Conservation (phyloP, 495 filamentous ascomycete genomes). For the Penicillium samsonianum region DNA sequence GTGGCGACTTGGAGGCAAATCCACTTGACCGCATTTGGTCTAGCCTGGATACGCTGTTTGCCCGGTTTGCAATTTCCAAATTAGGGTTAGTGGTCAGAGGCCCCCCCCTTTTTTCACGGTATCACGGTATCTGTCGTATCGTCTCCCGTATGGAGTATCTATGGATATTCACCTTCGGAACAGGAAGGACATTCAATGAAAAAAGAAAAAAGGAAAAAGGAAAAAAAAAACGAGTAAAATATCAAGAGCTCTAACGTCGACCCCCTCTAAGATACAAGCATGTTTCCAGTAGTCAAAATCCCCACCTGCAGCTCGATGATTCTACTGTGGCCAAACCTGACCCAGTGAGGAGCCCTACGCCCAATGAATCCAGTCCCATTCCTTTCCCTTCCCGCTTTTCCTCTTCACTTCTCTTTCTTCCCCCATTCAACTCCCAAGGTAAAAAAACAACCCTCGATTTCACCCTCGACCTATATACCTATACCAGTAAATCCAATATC, state of each 20-base stretch:
- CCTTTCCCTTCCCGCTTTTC: conserved; percentile 26
- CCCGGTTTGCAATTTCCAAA: conserved; percentile 13
- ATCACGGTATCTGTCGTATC: neutral
- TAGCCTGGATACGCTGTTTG: conserved; percentile 7
- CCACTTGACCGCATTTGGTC: neutral
- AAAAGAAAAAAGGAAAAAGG: too few species aligned
- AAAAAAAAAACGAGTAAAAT: neutral
- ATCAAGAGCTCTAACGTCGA: neutral
- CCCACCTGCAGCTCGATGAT: conserved; percentile 15
- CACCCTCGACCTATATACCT: neutral
- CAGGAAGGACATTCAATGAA: neutral
- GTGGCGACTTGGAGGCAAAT: neutral
- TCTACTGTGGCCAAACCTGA: conserved; percentile 14
- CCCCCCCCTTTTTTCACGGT: conserved; percentile 9
- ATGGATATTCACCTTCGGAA: neutral
- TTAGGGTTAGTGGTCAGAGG: conserved; percentile 7
- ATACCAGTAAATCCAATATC: conserved; percentile 6
- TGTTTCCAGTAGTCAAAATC: conserved; percentile 6
- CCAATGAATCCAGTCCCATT: conserved; percentile 22
- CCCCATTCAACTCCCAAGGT: conserved; percentile 15
- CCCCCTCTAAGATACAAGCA: conserved; percentile 1
- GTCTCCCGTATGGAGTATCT: neutral
- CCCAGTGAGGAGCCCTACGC: conserved; percentile 16
- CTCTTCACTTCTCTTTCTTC: conserved; percentile 22
- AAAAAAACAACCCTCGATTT: conserved; percentile 1